These are phyloP conservation scores for Iberis pinnata DNA, from an alignment of 345 rosid species.

Conservation along the genomic window DNA sequence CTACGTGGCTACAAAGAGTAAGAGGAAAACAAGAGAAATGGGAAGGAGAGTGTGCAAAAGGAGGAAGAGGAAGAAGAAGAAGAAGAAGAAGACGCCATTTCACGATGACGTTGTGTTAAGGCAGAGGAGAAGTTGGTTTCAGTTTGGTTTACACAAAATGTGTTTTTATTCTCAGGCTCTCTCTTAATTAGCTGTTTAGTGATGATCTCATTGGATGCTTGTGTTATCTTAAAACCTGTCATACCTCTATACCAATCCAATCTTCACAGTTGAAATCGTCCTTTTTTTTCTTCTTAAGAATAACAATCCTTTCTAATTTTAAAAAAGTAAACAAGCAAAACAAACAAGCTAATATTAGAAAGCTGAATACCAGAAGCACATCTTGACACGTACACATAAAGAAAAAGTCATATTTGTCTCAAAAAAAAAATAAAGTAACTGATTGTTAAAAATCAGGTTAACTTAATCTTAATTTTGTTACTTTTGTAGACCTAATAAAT, in stretches of 20 bases:
- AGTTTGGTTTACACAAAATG: background rate
- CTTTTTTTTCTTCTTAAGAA: no score
- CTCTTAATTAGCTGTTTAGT: conserved; percentile 12
- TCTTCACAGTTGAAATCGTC: conserved; percentile 14
- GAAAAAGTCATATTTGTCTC: background rate
- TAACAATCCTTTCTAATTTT: background rate
- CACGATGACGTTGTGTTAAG: conserved; percentile 5
- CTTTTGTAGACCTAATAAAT: no score
- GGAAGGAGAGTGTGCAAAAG: conserved; percentile 31
- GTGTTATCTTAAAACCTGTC: background rate
- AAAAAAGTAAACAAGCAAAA: conserved; percentile 2
- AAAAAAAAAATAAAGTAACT: no score
- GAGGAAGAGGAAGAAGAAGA: conserved; percentile 9
- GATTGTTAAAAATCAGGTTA: no score
- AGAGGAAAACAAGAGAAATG: conserved; percentile 26
- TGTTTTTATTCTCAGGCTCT: background rate
- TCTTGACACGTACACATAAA: background rate
- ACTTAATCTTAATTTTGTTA: no score
- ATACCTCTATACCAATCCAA: background rate
- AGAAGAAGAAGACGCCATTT: conserved; percentile 14
- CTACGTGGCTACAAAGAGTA: conserved; percentile 27
- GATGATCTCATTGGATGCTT: conserved; percentile 4
- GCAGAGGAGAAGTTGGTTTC: conserved; percentile 23
- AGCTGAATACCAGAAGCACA: background rate
- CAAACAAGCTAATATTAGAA: conserved; percentile 17